Conservation (phyloP, 352 stramenopile genomes). For the Globisporangium nunn region DNA sequence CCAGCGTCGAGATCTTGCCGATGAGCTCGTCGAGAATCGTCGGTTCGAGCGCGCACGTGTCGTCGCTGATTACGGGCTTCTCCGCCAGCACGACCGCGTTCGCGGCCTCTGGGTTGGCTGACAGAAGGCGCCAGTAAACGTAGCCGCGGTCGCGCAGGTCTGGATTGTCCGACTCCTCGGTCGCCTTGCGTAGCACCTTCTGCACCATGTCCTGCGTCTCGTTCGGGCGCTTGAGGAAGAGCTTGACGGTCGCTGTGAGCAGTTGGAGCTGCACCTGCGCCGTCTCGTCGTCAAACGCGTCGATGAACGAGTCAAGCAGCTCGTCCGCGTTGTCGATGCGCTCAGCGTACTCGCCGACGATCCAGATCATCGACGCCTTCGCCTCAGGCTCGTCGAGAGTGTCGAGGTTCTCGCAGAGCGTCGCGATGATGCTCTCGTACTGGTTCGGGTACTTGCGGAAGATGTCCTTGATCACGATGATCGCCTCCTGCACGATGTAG, state of each 20-base stretch:
- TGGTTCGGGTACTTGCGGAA: slow-evolving; percentile 99
- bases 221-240: slow-evolving; percentile 96
- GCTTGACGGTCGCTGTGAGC: slow-evolving; percentile 98
- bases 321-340: slow-evolving; percentile 99
- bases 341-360: slow-evolving; percentile 99
- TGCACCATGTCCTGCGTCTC: slow-evolving; percentile 96
- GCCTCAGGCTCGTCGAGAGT: slow-evolving; percentile 98
- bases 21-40: slow-evolving; percentile 95
- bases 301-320: slow-evolving; percentile 97
- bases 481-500: slow-evolving; percentile 98
- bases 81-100: slow-evolving; percentile 97
- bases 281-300: slow-evolving; percentile 98
- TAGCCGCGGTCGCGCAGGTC: slow-evolving; percentile 98
- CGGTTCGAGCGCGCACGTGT: slow-evolving; percentile 94
- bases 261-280: slow-evolving; percentile 96
- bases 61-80: slow-evolving; percentile 99
- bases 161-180: slow-evolving; percentile 97
- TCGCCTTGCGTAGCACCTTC: slow-evolving; percentile 96
- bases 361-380: slow-evolving; percentile 99
- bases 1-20: slow-evolving; percentile 96
- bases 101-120: slow-evolving; percentile 96
- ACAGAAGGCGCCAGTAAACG: slow-evolving; percentile 99
- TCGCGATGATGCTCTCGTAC: slow-evolving; percentile 99
- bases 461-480: slow-evolving; percentile 99
- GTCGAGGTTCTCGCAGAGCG: slow-evolving; percentile 99